Evolutionary conservation across 805 yeast genomes (phyloP), one percentile per base, ranked within the genome.

Genomic region (Kregervanrija fluxuum): DNA sequence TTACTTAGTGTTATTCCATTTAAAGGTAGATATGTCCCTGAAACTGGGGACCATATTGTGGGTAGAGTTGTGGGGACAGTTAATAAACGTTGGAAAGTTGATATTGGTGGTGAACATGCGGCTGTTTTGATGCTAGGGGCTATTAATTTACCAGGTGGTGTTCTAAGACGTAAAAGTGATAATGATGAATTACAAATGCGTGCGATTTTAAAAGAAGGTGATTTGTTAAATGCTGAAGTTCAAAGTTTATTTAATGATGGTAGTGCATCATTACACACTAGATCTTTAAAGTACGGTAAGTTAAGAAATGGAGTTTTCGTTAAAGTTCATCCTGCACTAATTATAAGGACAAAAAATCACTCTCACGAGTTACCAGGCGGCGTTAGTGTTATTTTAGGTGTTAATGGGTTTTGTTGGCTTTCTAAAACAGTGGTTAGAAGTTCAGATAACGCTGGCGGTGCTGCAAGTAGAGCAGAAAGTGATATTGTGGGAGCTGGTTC

Each of bases 141-240:
- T 1, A 96, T 93, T 15, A 93, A 93, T 62, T 72, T 93, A 50
- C 99, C 99, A 2, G 99, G 99, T 43, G 99, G 99, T 45, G 85
- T 93, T 2, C 68, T 93, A 55, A 77, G 99, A 65, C 77, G 99
- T 58, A 93, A 95, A 62, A 80, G 90, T 32, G 99, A 95, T 60
- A 80, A 85, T 51, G 99, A 93, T 68, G 99, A 93, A 67, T 71
- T 93, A 51, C 96, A 91, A 60, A 93, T 95, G 99, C 77, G 99
- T 57, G 79, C 77, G 54, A 87, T 90, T 57, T 69, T 93, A 54
- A 93, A 93, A 60, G 99, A 95, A 59, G 99, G 99, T 12, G 99
- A 93, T 63, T 70, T 95, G 49, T 70, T 93, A 48, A 93, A 93
- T 60, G 96, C 97, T 37, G 99, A 93, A 64, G 96, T 93, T 13